phyloP scores from a whole-genome alignment of 306 rosid species.

The Cucumis melo region DNA sequence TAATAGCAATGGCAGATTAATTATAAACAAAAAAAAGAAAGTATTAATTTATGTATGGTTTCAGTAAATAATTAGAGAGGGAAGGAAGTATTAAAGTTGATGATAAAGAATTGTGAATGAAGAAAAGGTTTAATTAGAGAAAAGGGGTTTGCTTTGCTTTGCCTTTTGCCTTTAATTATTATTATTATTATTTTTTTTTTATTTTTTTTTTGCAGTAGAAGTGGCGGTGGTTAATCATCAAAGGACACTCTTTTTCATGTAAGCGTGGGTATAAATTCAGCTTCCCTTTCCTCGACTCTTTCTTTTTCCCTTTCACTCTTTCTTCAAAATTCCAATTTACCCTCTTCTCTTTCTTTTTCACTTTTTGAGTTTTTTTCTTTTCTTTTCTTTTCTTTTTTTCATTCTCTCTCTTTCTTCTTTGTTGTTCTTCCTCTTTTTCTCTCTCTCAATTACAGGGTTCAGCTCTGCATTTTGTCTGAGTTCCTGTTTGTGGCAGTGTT shows the following conservation, averaged over 20 bases:
- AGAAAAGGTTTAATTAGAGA: slow-evolving; percentile 12
- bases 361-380: not conserved
- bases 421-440: not conserved
- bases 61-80: not conserved
- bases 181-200: no score
- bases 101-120: slow-evolving; percentile 6
- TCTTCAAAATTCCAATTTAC: slow-evolving; percentile 22
- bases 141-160: slow-evolving; percentile 5
- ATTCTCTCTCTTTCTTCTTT: slow-evolving; percentile 5
- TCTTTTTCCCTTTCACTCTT: not conserved
- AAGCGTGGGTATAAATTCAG: slow-evolving; percentile 48
- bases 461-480: slow-evolving; percentile 3
- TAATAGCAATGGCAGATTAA: slow-evolving; percentile 8
- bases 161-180: slow-evolving; percentile 11
- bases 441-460: not conserved
- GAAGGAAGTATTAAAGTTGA: not conserved
- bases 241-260: slow-evolving; percentile 74
- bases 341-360: not conserved
- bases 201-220: slow-evolving; percentile 26
- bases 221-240: slow-evolving; percentile 97
- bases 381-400: no score
- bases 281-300: not conserved
- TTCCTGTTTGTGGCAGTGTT: slow-evolving; percentile 20
- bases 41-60: not conserved
- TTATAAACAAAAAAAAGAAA: no score